These are phyloP conservation scores for Plantago rigida DNA, from an alignment of 305 asterid species.

Conservation along the genomic window DNA sequence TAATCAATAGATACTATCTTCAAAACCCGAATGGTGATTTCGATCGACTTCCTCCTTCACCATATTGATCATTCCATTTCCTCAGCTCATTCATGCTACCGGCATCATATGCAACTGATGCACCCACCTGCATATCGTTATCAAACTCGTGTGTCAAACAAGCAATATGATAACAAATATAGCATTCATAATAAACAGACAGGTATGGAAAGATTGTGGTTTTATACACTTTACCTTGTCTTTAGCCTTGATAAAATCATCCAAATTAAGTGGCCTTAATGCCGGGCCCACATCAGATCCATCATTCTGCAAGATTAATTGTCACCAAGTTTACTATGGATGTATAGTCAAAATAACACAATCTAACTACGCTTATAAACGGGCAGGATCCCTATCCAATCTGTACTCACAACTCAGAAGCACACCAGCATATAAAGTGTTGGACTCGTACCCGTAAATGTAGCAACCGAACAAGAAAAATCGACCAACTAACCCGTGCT, in stretches of 20 bases:
- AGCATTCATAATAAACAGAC: not conserved
- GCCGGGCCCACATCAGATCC: conserved; percentile 32
- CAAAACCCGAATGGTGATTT: conserved; percentile 87
- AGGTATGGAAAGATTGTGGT: not conserved
- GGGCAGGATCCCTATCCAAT: no score
- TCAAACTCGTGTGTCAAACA: not conserved
- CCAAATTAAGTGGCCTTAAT: conserved; percentile 61
- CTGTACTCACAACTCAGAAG: no score
- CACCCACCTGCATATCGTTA: conserved; percentile 61
- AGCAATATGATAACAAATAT: no score
- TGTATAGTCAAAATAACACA: conserved; percentile 12
- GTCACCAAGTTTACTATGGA: not conserved
- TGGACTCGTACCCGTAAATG: no score
- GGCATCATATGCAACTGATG: conserved; percentile 94
- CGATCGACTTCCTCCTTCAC: conserved; percentile 93
- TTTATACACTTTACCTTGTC: conserved; percentile 54
- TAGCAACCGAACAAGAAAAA: no score
- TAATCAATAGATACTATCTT: conserved; percentile 21
- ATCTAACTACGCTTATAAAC: no score
- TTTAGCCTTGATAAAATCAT: conserved; percentile 70
- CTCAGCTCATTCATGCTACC: conserved; percentile 90
- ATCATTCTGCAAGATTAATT: conserved; percentile 39
- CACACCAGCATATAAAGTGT: no score
- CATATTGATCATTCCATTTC: conserved; percentile 95
- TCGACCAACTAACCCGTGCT: no score